Percentiles rank a stretch among this genome's conserved stretches.
Conservation (phyloP, 164 flowering plant genomes). For the Cinnamomum chago region DNA sequence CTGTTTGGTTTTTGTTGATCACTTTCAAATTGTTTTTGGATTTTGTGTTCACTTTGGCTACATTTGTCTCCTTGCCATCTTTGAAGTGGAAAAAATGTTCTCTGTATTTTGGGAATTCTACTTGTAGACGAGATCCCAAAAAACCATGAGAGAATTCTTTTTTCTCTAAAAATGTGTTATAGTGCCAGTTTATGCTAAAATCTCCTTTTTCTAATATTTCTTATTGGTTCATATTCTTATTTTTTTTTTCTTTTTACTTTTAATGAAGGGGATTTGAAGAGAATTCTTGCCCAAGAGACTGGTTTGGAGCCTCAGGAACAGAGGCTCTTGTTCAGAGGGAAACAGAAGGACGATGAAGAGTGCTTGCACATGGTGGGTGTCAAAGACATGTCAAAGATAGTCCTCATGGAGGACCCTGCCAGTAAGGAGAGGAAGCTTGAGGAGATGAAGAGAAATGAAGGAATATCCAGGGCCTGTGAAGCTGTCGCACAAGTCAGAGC, state of each 20-base stretch:
- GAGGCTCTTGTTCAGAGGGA: conserved; percentile 55
- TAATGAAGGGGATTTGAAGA: conserved; percentile 53
- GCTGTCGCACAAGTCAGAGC: conserved; percentile 50
- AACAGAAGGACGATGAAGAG: conserved; percentile 50
- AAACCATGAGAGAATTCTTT: not conserved
- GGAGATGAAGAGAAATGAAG: conserved; percentile 24
- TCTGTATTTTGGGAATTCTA: not conserved
- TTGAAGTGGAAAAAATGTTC: not conserved
- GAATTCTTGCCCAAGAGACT: conserved; percentile 31
- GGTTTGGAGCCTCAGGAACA: conserved; percentile 51
- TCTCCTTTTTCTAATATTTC: not conserved
- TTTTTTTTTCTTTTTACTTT: not conserved
- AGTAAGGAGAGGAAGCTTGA: conserved; percentile 35
- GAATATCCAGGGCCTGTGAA: conserved; percentile 38
- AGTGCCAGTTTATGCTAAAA: not conserved
- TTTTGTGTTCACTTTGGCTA: not conserved
- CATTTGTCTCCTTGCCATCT: not conserved
- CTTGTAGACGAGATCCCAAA: not conserved
- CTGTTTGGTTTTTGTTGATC: not conserved
- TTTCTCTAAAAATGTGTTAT: not conserved
- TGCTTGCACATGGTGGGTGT: conserved; percentile 43
- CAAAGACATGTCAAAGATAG: conserved; percentile 49
- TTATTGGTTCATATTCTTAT: not conserved
- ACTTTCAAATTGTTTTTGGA: no score
- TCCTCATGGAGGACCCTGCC: conserved; percentile 44